Evolutionary conservation across 2,329 filamentous ascomycete species (phyloP).

Genomic region (Helicocarpus griseus): DNA sequence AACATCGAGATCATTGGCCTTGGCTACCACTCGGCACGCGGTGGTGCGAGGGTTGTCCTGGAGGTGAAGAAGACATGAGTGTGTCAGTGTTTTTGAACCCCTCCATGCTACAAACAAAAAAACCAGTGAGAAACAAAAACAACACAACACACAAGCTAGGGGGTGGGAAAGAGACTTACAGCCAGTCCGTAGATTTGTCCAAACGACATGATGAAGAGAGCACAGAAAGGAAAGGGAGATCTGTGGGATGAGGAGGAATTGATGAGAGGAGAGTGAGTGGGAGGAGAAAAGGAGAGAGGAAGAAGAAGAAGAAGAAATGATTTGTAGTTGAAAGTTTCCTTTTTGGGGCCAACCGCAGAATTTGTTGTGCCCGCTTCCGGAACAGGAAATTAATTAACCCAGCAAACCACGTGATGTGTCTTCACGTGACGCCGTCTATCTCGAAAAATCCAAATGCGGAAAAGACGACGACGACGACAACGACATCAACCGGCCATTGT

Average conservation of each 20-base stretch:
- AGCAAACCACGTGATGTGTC: not conserved
- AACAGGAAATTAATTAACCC: not conserved
- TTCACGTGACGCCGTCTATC: constrained; percentile 7
- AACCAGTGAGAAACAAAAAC: not conserved
- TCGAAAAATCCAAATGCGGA: constrained; percentile 5
- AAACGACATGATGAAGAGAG: constrained; percentile 68
- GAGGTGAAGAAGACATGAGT: constrained; percentile 14
- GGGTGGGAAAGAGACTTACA: constrained; percentile 44
- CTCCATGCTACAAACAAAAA: not conserved
- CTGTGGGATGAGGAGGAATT: constrained; percentile 4
- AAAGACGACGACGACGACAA: constrained; percentile 2
- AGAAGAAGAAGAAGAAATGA: constrained; percentile 10
- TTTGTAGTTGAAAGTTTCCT: constrained; percentile 11
- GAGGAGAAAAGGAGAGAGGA: constrained; percentile 11
- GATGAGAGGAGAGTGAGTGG: constrained; percentile 11
- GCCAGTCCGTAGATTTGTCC: constrained; percentile 89
- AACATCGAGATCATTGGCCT: constrained; percentile 92
- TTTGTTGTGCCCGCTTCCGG: constrained; percentile 2
- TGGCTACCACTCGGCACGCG: constrained; percentile 83
- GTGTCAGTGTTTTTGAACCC: constrained; percentile 16
- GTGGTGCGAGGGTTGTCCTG: constrained; percentile 86
- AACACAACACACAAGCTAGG: not conserved
- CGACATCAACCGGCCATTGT: not conserved
- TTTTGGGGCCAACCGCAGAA: constrained; percentile 9
- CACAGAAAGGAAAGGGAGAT: constrained; percentile 9